phyloP scores from a whole-genome alignment of 2,329 filamentous ascomycete species.

The Aspergillus ibericus region DNA sequence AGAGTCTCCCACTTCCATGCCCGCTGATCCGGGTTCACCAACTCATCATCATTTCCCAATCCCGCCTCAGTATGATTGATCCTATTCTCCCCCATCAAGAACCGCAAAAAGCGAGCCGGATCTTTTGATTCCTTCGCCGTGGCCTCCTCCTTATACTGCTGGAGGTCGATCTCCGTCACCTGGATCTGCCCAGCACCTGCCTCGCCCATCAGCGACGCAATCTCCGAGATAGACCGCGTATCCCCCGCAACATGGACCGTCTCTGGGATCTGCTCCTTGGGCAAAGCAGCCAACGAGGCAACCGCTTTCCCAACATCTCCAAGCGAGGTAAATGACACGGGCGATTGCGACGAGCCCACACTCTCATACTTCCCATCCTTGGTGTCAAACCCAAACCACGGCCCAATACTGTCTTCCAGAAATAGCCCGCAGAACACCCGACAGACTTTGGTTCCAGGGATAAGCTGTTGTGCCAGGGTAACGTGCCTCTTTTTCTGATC shows the following conservation, averaged over 20 bases:
- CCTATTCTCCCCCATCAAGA: conserved; percentile 37
- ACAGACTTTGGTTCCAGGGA: conserved; percentile 26
- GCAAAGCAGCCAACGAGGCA: conserved; percentile 25
- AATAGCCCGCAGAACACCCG: conserved; percentile 35
- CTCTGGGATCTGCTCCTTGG: conserved; percentile 24
- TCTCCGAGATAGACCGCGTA: conserved; percentile 23
- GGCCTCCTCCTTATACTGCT: conserved; percentile 26
- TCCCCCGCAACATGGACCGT: conserved; percentile 30
- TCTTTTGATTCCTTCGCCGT: conserved; percentile 20
- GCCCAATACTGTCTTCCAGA: conserved; percentile 36
- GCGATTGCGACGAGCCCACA: conserved; percentile 25
- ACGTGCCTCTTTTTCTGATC: conserved; percentile 34
- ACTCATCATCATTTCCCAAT: conserved; percentile 29
- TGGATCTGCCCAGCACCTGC: conserved; percentile 25
- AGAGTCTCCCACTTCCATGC: conserved; percentile 35
- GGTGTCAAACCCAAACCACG: conserved; percentile 36
- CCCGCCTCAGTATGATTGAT: conserved; percentile 23
- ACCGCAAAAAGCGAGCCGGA: conserved; percentile 32
- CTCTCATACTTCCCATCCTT: conserved; percentile 29
- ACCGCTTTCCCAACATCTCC: conserved; percentile 33
- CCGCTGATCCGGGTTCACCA: conserved; percentile 30
- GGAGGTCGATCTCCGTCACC: conserved; percentile 23
- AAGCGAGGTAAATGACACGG: conserved; percentile 34
- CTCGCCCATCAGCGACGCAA: conserved; percentile 28
- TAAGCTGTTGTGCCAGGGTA: conserved; percentile 17